These are phyloP conservation scores for Globisporangium recalcitrans DNA, from an alignment of 352 stramenopile genomes.

Conservation along the genomic window DNA sequence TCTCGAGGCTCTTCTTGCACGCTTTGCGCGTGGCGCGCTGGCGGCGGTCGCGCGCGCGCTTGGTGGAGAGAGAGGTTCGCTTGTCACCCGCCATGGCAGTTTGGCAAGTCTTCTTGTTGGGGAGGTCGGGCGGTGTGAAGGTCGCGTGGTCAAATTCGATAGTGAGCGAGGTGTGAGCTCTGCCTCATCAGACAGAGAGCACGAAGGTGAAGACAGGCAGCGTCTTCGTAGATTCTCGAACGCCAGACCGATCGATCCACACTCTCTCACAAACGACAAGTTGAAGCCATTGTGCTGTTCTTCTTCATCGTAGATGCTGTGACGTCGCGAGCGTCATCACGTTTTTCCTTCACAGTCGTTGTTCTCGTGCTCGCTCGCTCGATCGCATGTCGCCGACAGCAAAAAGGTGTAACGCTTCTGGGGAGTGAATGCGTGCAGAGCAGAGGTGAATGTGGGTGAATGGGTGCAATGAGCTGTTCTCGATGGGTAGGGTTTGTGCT, in stretches of 20 bases:
- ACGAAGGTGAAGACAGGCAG: too few relatives aligned
- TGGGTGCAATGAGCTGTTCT: background rate
- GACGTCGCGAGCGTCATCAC: slow-evolving; percentile 7
- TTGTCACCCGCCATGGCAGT: slow-evolving; percentile 58
- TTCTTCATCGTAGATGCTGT: background rate
- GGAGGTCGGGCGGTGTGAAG: background rate
- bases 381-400: slow-evolving; percentile 1
- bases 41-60: slow-evolving; percentile 53
- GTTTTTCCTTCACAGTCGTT: background rate
- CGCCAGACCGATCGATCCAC: background rate
- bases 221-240: slow-evolving; percentile 9
- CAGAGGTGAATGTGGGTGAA: background rate
- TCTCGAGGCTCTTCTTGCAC: slow-evolving; percentile 21
- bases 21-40: slow-evolving; percentile 40
- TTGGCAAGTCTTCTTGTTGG: background rate
- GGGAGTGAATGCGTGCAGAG: background rate
- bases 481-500: background rate
- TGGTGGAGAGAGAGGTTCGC: slow-evolving; percentile 56
- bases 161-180: background rate
- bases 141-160: slow-evolving; percentile 4
- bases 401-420: background rate
- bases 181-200: background rate
- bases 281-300: slow-evolving; percentile 3
- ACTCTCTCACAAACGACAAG: background rate
- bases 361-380: background rate